phyloP scores from a whole-genome alignment of 2,329 filamentous ascomycete genomes.

The Fusarium continuum region DNA sequence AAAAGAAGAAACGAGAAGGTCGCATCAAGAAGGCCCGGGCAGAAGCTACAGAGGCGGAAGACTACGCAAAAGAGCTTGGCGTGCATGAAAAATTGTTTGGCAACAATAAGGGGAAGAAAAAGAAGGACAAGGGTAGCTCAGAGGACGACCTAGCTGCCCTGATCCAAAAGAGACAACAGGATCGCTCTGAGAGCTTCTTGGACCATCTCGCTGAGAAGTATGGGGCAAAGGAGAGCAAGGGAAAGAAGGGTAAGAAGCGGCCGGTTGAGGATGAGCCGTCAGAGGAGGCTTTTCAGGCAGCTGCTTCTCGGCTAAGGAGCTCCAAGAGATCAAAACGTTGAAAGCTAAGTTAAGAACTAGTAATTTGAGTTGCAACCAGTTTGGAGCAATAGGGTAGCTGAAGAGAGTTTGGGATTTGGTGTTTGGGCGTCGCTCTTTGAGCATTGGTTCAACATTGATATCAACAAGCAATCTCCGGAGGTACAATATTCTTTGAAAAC shows the following conservation, averaged over 20 bases:
- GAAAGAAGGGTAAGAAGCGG: constrained; percentile 63
- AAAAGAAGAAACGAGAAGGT: constrained; percentile 68
- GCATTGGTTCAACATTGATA: not conserved
- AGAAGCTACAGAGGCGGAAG: constrained; percentile 77
- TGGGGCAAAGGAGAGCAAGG: constrained; percentile 53
- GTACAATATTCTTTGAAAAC: not conserved
- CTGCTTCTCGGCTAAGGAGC: constrained; percentile 58
- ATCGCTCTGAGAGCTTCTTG: constrained; percentile 68
- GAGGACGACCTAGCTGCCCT: constrained; percentile 73
- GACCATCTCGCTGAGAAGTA: constrained; percentile 83
- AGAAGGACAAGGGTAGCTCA: constrained; percentile 54
- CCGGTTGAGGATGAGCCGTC: constrained; percentile 70
- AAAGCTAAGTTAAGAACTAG: not conserved
- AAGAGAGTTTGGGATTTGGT: not conserved
- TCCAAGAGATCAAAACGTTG: constrained; percentile 42
- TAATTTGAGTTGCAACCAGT: not conserved
- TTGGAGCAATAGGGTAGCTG: not conserved
- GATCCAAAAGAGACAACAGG: constrained; percentile 76
- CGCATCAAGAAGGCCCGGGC: constrained; percentile 69
- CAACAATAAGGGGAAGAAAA: constrained; percentile 57
- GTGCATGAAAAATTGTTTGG: constrained; percentile 75
- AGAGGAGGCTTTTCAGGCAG: constrained; percentile 69
- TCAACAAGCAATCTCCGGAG: not conserved
- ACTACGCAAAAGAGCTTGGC: constrained; percentile 78
- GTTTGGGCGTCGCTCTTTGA: constrained; percentile 3